Base-by-base conservation (phyloP, 2,329 filamentous ascomycete species). In the Allantophomopsis cytisporea region DNA sequence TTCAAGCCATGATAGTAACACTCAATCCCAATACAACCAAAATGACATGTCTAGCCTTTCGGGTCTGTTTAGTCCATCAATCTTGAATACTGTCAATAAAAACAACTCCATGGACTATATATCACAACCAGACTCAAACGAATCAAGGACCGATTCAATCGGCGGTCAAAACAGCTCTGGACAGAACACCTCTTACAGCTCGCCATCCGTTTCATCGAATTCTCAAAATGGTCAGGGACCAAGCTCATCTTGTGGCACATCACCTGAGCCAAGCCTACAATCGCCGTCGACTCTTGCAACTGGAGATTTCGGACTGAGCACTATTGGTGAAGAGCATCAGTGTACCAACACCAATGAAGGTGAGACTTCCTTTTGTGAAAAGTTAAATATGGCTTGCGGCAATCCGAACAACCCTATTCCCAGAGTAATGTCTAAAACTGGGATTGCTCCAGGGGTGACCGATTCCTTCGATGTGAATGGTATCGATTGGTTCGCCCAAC, bases 401-500 rank as follows among this genome's bases (percentile, higher is more conserved):
- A 69, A 65, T 52, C 55, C 62, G 50, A 62, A 64, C 44, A 68
- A 71, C 49, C 67, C 68, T 42, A 55, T 70, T 51, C 67, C 66
- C 49, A 14, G 31, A 34, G 65, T 64, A 58, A 52, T 56, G 48
- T 54, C 54, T 52, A 45, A 54, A 39, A 18, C 41, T 41, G 42
- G 41, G 46, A 39, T 39, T 16, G 40, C 42, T 41, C 43, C 50
- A 53, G 48, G 45, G 47, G 49, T 45, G 35, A 17, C 45, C 28
- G 44, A 45, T 40, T 55, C 60, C 38, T 61, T 73, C 39, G 67
- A 69, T 45, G 59, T 66, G 42, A 68, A 64, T 48, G 73, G 73
- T 48, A 55, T 86, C 50, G 80, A 84, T 55, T 88, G 81, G 74
- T 66, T 91, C 37, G 72, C 78, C 31, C 79, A 81, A 50, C 83